Evolutionary conservation across 495 filamentous ascomycete species (phyloP), one percentile per base, ranked within the genome.

Genomic region (Pseudevernia furfuracea): DNA sequence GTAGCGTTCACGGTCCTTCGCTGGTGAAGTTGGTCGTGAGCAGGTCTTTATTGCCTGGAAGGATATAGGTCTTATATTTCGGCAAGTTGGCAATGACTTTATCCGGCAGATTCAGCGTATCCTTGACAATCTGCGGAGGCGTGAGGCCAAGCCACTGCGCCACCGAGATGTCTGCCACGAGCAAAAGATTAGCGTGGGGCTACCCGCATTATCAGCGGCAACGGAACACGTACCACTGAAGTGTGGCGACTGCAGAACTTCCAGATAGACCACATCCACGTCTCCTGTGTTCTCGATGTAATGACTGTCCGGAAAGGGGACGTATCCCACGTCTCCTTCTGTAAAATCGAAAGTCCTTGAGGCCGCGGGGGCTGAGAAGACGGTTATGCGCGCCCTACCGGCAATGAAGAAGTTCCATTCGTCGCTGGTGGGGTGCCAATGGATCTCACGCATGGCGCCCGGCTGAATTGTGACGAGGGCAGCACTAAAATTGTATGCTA

Each of bases 361-460:
- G 3, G 78, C 71, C 0, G 73, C 71, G 0, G 84, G 81, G 0
- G 87, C 84, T 8, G 77, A 74, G 71, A 84, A 90, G 8, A 90
- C 74, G 0, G 87, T 90, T 19, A 88, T 85, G 6, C 89, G 80
- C 0, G 82, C 89, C 0, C 79, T 78, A 0, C 89, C 89, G 36
- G 80, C 72, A 56, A 91, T 81, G 76, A 91, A 91, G 75, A 87
- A 92, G 2, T 81, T 82, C 88, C 87, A 92, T 68, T 91, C 88
- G 72, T 91, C 88, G 30, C 82, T 84, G 12, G 79, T 81, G 0
- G 87, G 85, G 67, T 91, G 88, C 89, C 89, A 92, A 74, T 92
- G 89, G 49, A 92, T 82, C 71, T 92, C 89, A 4, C 89, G 82
- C 81, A 92, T 82, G 1, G 84, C 87, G 48, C 87, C 87, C 0